A percentile compares a stretch with the other conserved stretches of the same genome.
Evolutionary conservation across 2,329 filamentous ascomycete species (phyloP).

Genomic region (Trichoderma sp.): DNA sequence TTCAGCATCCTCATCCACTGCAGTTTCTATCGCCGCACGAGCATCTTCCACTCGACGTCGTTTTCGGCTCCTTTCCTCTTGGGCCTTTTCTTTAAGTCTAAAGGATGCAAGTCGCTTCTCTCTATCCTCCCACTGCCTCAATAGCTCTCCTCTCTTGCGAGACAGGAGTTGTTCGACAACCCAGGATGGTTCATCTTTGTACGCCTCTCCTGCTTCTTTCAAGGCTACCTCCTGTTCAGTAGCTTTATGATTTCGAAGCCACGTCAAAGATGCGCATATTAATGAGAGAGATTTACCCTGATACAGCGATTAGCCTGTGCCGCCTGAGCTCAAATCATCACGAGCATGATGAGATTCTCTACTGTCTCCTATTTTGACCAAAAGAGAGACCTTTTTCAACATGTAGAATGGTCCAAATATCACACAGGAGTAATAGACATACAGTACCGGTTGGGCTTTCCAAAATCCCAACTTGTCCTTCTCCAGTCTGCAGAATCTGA

Average conservation of each 20-base stretch:
- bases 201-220: conserved; percentile 45
- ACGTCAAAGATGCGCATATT: conserved; percentile 85
- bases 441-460: conserved; percentile 88
- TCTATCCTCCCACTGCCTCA: conserved; percentile 68
- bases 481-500: conserved; percentile 66
- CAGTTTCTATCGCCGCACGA: conserved; percentile 27
- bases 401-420: not conserved
- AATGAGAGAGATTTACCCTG: conserved; percentile 88
- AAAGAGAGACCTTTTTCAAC: not conserved
- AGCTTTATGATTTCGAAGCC: conserved; percentile 82
- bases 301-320: conserved; percentile 1
- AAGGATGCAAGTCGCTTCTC: conserved; percentile 70
- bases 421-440: conserved; percentile 30
- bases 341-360: not conserved
- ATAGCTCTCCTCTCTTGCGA: conserved; percentile 66
- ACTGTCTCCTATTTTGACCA: not conserved
- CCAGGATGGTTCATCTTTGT: conserved; percentile 78
- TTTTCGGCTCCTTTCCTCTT: conserved; percentile 54
- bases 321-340: not conserved
- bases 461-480: conserved; percentile 81
- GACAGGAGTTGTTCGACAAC: conserved; percentile 75
- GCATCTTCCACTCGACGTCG: conserved; percentile 48
- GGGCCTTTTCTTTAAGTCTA: conserved; percentile 62
- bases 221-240: conserved; percentile 56
- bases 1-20: conserved; percentile 61